Percentiles rank a stretch among this genome's conserved stretches.
Conservation (phyloP, 768 basidiomycete species). For the Amanita exitialis region DNA sequence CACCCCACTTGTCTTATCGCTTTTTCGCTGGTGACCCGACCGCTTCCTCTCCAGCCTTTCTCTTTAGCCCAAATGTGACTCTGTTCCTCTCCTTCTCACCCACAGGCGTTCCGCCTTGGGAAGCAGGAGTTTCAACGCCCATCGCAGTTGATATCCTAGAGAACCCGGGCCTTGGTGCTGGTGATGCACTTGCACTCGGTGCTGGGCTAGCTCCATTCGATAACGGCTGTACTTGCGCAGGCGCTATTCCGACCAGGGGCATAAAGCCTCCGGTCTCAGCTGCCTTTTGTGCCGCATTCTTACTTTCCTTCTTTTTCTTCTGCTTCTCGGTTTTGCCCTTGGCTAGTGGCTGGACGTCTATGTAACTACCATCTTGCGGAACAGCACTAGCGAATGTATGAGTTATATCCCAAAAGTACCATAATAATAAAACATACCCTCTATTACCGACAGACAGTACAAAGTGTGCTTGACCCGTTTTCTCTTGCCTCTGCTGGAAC, state of each 20-base stretch:
- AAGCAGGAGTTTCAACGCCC: conserved; percentile 30
- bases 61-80: conserved; percentile 74
- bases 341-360: conserved; percentile 70
- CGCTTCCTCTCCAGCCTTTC: conserved; percentile 71
- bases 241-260: conserved; percentile 42
- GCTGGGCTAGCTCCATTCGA: conserved; percentile 39
- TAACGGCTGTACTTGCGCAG: conserved; percentile 32
- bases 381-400: conserved; percentile 50
- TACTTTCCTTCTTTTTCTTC: conserved; percentile 74
- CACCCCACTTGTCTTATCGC: not conserved
- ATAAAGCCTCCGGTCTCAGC: conserved; percentile 42
- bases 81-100: conserved; percentile 68
- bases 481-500: conserved; percentile 89
- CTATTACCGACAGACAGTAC: conserved; percentile 89
- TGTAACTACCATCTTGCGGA: conserved; percentile 73
- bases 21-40: conserved; percentile 56
- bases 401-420: conserved; percentile 7
- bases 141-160: conserved; percentile 57
- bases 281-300: conserved; percentile 31
- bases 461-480: conserved; percentile 93
- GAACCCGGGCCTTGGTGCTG: conserved; percentile 64
- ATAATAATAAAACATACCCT: conserved; percentile 43
- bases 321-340: conserved; percentile 80
- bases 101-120: conserved; percentile 46
- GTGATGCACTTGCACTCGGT: conserved; percentile 43